Evolutionary conservation across 2,329 filamentous ascomycete species (phyloP).

Genomic region (Sporothrix mexicana): DNA sequence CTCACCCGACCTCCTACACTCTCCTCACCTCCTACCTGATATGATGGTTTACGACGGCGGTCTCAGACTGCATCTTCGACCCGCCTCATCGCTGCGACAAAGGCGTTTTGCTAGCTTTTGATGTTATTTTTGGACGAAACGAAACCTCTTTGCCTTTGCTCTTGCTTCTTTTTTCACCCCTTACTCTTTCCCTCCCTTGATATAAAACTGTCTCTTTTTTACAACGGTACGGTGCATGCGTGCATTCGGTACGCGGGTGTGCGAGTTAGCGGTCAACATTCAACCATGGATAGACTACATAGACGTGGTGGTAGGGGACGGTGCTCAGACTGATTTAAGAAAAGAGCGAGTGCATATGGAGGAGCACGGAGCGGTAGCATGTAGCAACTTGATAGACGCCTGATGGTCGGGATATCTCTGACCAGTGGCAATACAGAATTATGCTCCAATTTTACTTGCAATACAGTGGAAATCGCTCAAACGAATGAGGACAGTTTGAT

Average conservation of each 20-base stretch:
- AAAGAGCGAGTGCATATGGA: not conserved
- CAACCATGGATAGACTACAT: conserved; percentile 14
- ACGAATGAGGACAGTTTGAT: not conserved
- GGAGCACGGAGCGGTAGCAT: not conserved
- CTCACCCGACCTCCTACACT: not conserved
- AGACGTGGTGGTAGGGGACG: conserved; percentile 11
- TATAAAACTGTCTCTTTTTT: not conserved
- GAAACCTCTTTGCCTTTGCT: not conserved
- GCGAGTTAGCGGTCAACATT: conserved; percentile 11
- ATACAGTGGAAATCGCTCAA: no score
- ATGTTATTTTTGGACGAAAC: conserved; percentile 23
- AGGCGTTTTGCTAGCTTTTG: conserved; percentile 19
- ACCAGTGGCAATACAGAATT: not conserved
- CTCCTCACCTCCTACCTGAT: not conserved
- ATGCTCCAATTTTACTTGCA: not conserved
- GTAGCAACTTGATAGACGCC: conserved; percentile 17
- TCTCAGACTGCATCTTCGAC: not conserved
- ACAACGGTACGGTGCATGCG: not conserved
- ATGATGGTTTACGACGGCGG: conserved; percentile 12
- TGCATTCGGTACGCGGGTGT: not conserved
- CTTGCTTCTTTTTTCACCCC: no score
- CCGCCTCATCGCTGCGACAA: not conserved
- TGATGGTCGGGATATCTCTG: not conserved
- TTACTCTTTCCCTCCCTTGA: not conserved
- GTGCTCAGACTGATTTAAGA: conserved; percentile 5